Evolutionary conservation across 768 basidiomycete species (phyloP).

Genomic region (Gloeophyllum trabeum): DNA sequence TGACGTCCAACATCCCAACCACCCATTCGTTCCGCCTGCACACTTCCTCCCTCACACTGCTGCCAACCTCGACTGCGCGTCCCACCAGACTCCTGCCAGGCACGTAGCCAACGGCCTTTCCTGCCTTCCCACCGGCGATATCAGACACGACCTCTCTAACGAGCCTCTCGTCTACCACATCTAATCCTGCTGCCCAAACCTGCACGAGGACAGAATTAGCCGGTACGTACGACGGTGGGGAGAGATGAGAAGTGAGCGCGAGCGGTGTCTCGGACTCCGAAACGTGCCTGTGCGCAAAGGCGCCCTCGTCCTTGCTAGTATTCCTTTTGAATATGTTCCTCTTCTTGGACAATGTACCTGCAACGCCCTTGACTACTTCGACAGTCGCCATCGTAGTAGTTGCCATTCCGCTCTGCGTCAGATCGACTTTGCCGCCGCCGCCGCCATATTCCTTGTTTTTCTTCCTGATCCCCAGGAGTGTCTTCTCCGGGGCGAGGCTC

Average conservation of each 20-base stretch:
- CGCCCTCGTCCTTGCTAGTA: slow-evolving; percentile 6
- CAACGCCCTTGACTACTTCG: slow-evolving; percentile 52
- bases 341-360: slow-evolving; percentile 7
- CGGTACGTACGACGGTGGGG: slow-evolving; percentile 66
- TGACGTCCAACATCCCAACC: slow-evolving; percentile 64
- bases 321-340: slow-evolving; percentile 3
- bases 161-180: slow-evolving; percentile 59
- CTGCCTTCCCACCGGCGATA: slow-evolving; percentile 13
- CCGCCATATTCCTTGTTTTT: too few relatives aligned
- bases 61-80: slow-evolving; percentile 71
- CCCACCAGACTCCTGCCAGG: slow-evolving; percentile 87
- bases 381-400: slow-evolving; percentile 87
- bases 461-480: too few relatives aligned
- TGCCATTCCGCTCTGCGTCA: slow-evolving; percentile 67
- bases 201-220: slow-evolving; percentile 68
- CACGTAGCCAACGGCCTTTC: slow-evolving; percentile 45
- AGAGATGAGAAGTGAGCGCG: slow-evolving; percentile 19
- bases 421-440: slow-evolving; percentile 50
- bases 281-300: too few relatives aligned
- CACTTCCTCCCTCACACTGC: slow-evolving; percentile 54
- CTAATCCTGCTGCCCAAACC: slow-evolving; percentile 83
- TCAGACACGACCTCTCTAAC: too few relatives aligned
- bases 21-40: slow-evolving; percentile 80
- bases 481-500: slow-evolving; percentile 22
- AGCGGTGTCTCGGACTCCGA: slow-evolving; percentile 7